Conservation (phyloP, 169 alveolate genomes). For the Eimeria praecox region DNA sequence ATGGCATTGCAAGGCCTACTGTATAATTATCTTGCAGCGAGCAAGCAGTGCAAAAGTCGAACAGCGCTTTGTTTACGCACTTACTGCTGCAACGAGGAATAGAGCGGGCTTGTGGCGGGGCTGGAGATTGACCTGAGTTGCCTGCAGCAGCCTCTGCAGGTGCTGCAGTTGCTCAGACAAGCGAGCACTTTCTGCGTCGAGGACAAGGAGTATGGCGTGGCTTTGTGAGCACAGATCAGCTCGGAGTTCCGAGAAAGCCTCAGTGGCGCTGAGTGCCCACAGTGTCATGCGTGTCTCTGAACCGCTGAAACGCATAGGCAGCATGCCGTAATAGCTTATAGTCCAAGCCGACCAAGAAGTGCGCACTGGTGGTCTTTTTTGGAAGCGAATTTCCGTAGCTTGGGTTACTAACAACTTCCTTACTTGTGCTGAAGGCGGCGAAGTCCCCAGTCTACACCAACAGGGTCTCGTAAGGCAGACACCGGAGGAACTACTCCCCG, state of each 20-base stretch:
- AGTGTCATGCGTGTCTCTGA: constrained; percentile 64
- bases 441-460: constrained; percentile 74
- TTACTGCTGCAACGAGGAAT: constrained; percentile 59
- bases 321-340: neutral
- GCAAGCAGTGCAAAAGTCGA: neutral
- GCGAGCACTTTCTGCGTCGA: constrained; percentile 21
- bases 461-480: constrained; percentile 28
- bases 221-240: constrained; percentile 62
- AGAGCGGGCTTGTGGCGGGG: constrained; percentile 26
- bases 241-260: constrained; percentile 54
- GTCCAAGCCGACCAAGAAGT: neutral
- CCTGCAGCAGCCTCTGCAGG: constrained; percentile 50
- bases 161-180: constrained; percentile 47
- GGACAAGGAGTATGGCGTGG: constrained; percentile 52
- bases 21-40: neutral
- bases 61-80: neutral
- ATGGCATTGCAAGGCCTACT: neutral
- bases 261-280: constrained; percentile 73
- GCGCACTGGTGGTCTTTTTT: neutral
- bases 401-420: neutral
- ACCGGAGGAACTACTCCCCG: neutral
- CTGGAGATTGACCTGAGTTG: neutral
- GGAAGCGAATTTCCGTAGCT: neutral
- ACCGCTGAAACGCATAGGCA: constrained; percentile 19
- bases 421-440: constrained; percentile 64